Percentiles rank a stretch among this genome's conserved stretches.
Evolutionary conservation across 202 grass and related monocot species (phyloP).

Genomic region (Brachypodium distachyon): DNA sequence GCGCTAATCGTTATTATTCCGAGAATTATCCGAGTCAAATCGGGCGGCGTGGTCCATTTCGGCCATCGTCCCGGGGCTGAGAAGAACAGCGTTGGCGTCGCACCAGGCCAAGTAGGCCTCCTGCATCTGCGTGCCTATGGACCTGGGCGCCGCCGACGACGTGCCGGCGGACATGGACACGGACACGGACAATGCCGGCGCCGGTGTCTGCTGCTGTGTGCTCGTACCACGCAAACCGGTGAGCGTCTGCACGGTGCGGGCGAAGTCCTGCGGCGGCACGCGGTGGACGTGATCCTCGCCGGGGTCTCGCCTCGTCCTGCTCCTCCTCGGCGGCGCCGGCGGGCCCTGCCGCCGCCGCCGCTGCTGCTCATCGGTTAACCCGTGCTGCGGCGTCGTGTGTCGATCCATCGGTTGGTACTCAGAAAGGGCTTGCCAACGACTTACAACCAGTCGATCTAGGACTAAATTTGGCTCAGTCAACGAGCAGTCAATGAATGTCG

Average conservation of each 20-base stretch:
- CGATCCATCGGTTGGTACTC: neutral
- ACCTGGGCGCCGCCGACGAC: neutral
- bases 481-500: no score
- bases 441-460: no score
- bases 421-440: no score
- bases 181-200: neutral
- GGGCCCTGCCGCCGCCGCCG: neutral
- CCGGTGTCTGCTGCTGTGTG: neutral
- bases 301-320: slow-evolving; percentile 23
- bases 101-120: slow-evolving; percentile 11
- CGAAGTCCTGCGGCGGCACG: slow-evolving; percentile 36
- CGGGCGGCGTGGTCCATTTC: neutral
- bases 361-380: neutral
- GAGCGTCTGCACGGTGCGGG: slow-evolving; percentile 37
- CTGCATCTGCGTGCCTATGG: no score
- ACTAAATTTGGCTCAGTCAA: no score
- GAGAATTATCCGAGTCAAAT: neutral
- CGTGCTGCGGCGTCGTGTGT: neutral
- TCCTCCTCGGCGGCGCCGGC: neutral
- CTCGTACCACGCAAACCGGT: no score
- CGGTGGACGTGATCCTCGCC: slow-evolving; percentile 5
- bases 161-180: no score
- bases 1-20: no score
- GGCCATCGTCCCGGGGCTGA: slow-evolving; percentile 14
- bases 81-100: neutral